These are phyloP conservation scores for Plantago coronopus DNA, from an alignment of 305 asterid species.

Conservation along the genomic window DNA sequence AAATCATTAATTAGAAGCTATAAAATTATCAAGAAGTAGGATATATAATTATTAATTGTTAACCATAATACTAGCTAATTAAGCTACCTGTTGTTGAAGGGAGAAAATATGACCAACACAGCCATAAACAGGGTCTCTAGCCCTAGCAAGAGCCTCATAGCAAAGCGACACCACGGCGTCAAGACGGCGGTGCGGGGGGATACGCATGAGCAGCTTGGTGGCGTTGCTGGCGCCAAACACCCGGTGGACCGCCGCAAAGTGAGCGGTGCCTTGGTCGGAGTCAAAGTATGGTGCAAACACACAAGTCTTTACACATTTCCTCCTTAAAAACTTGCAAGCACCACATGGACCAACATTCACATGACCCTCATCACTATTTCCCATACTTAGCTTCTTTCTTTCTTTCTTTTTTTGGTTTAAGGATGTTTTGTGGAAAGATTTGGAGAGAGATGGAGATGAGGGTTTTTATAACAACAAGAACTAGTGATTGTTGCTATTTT, in stretches of 20 bases:
- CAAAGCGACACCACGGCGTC: conserved; percentile 85
- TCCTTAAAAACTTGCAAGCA: conserved; percentile 85
- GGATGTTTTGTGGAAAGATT: conserved; percentile 2
- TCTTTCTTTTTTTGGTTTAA: neutral
- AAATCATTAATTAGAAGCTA: too few species aligned
- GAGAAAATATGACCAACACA: conserved; percentile 76
- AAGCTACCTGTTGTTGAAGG: conserved; percentile 89
- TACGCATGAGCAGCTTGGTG: conserved; percentile 57
- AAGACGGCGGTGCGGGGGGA: conserved; percentile 69
- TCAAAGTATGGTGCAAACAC: conserved; percentile 83
- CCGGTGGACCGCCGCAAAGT: conserved; percentile 90
- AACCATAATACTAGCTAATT: too few species aligned
- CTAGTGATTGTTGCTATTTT: neutral
- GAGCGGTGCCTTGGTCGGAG: conserved; percentile 74
- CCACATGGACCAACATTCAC: conserved; percentile 63
- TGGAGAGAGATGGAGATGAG: conserved; percentile 5
- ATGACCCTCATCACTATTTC: conserved; percentile 3
- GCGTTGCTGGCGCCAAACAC: conserved; percentile 96
- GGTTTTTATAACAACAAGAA: neutral
- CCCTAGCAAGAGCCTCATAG: conserved; percentile 85
- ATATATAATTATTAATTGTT: too few species aligned
- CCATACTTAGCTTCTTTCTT: neutral
- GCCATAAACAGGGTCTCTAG: conserved; percentile 86
- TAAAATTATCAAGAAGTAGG: too few species aligned
- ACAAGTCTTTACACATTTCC: conserved; percentile 77